Percentiles rank a stretch among this genome's conserved stretches.
These are phyloP conservation scores for Candida oleophila DNA, from an alignment of 805 yeast species.

Conservation along the genomic window DNA sequence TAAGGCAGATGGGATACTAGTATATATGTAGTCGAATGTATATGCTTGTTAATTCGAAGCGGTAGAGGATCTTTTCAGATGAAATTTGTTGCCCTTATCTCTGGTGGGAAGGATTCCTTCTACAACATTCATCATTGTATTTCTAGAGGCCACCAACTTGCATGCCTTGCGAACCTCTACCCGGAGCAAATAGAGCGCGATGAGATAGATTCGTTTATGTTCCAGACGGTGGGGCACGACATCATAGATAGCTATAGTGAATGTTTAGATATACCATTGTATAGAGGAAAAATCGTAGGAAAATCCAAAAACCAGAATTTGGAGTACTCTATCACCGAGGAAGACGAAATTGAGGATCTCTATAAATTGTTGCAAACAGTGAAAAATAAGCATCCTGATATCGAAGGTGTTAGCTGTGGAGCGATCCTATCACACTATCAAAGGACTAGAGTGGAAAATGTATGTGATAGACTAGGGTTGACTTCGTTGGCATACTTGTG, in stretches of 20 bases:
- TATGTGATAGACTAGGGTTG: conserved; percentile 71
- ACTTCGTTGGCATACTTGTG: conserved; percentile 77
- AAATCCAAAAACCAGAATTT: conserved; percentile 59
- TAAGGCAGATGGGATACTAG: no score
- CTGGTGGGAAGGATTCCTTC: conserved; percentile 97
- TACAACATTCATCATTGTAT: conserved; percentile 84
- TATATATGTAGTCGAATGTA: no score
- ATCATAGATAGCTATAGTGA: conserved; percentile 62
- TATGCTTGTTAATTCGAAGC: no score
- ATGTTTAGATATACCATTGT: conserved; percentile 80
- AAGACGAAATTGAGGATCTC: conserved; percentile 90
- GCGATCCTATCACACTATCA: conserved; percentile 96
- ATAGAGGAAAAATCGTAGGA: conserved; percentile 64
- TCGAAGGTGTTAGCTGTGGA: conserved; percentile 90
- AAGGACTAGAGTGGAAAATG: conserved; percentile 89
- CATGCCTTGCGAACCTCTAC: conserved; percentile 80
- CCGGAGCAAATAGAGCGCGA: conserved; percentile 32
- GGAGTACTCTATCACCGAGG: conserved; percentile 64
- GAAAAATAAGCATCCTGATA: conserved; percentile 56
- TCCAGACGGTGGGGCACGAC: conserved; percentile 94
- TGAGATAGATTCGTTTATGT: conserved; percentile 94
- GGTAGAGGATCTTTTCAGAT: no score
- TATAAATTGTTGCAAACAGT: conserved; percentile 52
- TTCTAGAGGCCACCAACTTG: conserved; percentile 80
- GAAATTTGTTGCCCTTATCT: conserved; percentile 89